Evolutionary conservation across 129 eudicot species (phyloP).

Genomic region (Flaveria bidentis): DNA sequence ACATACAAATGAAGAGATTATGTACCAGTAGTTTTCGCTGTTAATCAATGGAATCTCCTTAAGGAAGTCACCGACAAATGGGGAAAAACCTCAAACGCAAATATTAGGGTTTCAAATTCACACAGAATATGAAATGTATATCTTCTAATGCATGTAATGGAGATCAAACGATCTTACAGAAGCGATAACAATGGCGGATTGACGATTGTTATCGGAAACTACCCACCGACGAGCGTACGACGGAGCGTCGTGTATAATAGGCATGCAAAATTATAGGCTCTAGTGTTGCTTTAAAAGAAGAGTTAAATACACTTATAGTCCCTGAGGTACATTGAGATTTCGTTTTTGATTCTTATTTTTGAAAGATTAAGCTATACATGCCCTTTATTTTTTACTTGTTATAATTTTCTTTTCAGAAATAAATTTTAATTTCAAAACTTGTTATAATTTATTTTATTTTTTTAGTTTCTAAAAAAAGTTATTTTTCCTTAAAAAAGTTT

Average conservation of each 20-base stretch:
- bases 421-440: too few species aligned
- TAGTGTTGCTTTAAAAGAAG: too few species aligned
- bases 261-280: not conserved
- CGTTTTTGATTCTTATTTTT: too few species aligned
- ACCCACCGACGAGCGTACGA: not conserved
- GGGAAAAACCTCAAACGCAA: not conserved
- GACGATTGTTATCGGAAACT: not conserved
- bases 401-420: too few species aligned
- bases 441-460: too few species aligned
- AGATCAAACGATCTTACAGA: not conserved
- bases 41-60: not conserved
- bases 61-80: not conserved
- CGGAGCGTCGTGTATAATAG: not conserved
- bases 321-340: too few species aligned
- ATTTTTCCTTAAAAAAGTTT: too few species aligned
- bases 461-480: too few species aligned
- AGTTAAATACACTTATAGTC: too few species aligned
- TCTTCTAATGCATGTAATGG: not conserved
- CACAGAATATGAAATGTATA: not conserved
- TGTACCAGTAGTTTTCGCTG: not conserved
- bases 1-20: not conserved
- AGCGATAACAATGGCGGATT: not conserved
- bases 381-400: too few species aligned
- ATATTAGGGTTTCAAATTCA: slow-evolving; percentile 2
- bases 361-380: too few species aligned